phyloP scores from a whole-genome alignment of 345 rosid genomes.

The Eucalyptus tenuipes region DNA sequence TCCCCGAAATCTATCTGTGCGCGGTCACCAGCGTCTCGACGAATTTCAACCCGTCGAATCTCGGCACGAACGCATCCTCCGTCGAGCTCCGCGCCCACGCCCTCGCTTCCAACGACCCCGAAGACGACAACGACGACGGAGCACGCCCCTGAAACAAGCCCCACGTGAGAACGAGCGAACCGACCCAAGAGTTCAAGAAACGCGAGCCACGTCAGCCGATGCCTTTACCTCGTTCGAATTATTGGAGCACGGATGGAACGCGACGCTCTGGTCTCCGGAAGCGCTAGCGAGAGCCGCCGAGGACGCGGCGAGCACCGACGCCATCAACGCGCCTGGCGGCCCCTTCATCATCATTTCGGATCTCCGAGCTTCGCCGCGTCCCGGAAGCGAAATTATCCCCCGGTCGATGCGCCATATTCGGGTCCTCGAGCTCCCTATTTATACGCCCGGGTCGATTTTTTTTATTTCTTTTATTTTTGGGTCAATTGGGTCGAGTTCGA shows the following conservation, averaged over 20 bases:
- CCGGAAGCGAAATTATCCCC: neutral
- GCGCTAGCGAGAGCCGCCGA: slow-evolving; percentile 14
- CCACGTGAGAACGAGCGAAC: neutral
- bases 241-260: neutral
- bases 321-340: slow-evolving; percentile 17
- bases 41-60: slow-evolving; percentile 33
- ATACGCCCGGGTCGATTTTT: neutral
- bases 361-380: neutral
- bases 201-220: neutral
- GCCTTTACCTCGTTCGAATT: neutral
- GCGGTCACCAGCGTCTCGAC: slow-evolving; percentile 28
- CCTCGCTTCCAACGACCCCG: neutral
- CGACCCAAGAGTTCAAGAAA: neutral
- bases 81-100: neutral
- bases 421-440: neutral
- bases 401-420: neutral
- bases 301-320: slow-evolving; percentile 36
- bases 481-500: neutral
- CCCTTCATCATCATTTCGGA: neutral
- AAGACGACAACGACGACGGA: neutral
- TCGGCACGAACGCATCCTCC: slow-evolving; percentile 3
- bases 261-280: neutral
- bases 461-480: too few species aligned
- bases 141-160: neutral
- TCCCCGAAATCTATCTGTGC: neutral